Conservation (phyloP, 805 yeast species). For the Barnettozyma vustinii region DNA sequence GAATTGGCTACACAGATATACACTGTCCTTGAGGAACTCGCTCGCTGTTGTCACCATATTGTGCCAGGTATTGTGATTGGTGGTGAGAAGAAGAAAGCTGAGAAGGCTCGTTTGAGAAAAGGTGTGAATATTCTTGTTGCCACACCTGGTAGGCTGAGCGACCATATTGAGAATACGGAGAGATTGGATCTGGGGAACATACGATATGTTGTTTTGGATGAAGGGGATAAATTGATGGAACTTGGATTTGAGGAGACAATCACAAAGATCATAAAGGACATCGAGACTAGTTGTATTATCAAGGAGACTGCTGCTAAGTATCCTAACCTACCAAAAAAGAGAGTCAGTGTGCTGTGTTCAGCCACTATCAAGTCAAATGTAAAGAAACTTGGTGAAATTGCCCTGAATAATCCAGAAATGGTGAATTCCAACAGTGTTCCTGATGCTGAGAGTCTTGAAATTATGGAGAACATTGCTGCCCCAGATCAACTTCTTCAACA, state of each 20-base stretch:
- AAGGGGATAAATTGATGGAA: constrained; percentile 94
- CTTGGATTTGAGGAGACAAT: constrained; percentile 95
- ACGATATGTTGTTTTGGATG: constrained; percentile 88
- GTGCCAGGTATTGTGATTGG: constrained; percentile 97
- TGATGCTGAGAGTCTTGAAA: constrained; percentile 24
- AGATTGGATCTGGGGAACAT: constrained; percentile 67
- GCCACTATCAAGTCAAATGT: constrained; percentile 88
- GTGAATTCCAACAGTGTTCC: constrained; percentile 35
- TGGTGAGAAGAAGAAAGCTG: constrained; percentile 96
- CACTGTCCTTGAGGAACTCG: constrained; percentile 66
- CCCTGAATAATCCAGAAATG: constrained; percentile 70
- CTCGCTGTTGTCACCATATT: constrained; percentile 74
- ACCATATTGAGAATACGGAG: constrained; percentile 87
- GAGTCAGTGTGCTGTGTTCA: constrained; percentile 83
- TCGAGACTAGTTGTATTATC: constrained; percentile 41
- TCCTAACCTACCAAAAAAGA: constrained; percentile 57
- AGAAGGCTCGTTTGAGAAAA: constrained; percentile 90
- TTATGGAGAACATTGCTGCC: constrained; percentile 41
- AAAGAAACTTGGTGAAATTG: constrained; percentile 70
- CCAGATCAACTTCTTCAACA: constrained; percentile 90
- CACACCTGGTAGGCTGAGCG: constrained; percentile 94
- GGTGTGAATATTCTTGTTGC: constrained; percentile 96
- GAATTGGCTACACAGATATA: constrained; percentile 91
- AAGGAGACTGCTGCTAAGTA: constrained; percentile 32
- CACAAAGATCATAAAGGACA: constrained; percentile 59